A percentile compares a stretch with the other conserved stretches of the same genome.
phyloP scores from a whole-genome alignment of 129 eudicot genomes.

The Rutidosis leptorrhynchoides region DNA sequence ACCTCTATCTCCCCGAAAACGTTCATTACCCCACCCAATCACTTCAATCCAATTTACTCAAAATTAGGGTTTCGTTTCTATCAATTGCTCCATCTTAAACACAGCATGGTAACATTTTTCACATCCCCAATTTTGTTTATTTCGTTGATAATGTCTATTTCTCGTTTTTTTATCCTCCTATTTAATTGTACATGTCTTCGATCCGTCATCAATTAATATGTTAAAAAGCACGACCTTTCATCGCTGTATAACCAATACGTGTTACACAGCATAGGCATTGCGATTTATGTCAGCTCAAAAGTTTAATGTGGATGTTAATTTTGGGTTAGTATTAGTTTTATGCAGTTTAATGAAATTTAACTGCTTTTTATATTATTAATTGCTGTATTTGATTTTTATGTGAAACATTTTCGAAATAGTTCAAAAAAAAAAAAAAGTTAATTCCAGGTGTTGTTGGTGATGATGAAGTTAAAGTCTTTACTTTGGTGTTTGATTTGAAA shows the following conservation, averaged over 20 bases:
- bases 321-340: not conserved
- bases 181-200: not conserved
- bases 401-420: too few relatives aligned
- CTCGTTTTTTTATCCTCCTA: not conserved
- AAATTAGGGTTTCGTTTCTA: conserved; percentile 18
- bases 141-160: not conserved
- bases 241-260: not conserved
- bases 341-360: too few relatives aligned
- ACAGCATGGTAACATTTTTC: not conserved
- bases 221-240: not conserved
- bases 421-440: too few relatives aligned
- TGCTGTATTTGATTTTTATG: too few relatives aligned
- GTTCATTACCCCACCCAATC: conserved; percentile 10
- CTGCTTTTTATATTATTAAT: too few relatives aligned
- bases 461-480: too few relatives aligned
- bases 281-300: conserved; percentile 1
- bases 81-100: not conserved
- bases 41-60: conserved; percentile 3
- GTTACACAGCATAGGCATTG: not conserved
- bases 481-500: too few relatives aligned
- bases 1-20: conserved; percentile 16
- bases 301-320: not conserved
- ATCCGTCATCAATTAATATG: not conserved
- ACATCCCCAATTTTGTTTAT: not conserved
- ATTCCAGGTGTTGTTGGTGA: too few relatives aligned